Base-by-base conservation (phyloP, 495 filamentous ascomycete species). In the Lophium mytilinum region DNA sequence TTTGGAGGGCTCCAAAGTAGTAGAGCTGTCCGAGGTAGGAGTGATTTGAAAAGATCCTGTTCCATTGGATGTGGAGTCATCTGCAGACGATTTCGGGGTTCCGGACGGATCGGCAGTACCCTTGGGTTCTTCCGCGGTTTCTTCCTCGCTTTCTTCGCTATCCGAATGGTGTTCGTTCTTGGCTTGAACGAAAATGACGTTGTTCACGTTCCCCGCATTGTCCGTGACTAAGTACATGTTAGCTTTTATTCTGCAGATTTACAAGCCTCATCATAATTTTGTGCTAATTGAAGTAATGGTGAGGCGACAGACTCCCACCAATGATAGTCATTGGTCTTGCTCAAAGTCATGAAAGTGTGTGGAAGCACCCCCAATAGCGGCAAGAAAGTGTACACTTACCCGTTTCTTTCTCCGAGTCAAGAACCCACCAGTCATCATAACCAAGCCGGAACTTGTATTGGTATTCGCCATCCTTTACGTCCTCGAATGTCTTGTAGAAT, bases 391-490 rank as follows among this genome's bases (percentile, higher is more conserved):
- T 11, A 6, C 15, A 58, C 69, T 53, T 71, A 83, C 79, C 72
- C n/a, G 71, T 80, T 1, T 77, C 72, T 5, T 70, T 68, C 37
- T 66, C 66, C 21, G 85, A 79, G 52, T 87, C 77, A 46, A 84
- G 63, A 3, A 80, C 76, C 86, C 85, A 87, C 78, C 79, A 83
- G 60, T 86, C 76, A 35, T 78, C 79, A 2, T 69, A 46, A 5
- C 82, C 84, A 50, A 86, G 67, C 19, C 83, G 76, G 63, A 89
- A 87, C 66, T 87, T 87, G 72, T 87, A 89, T 60, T 85, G 79
- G 56, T 84, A 80, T 55, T 79, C 62, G 15, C 76, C 75, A 30
- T 71, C 64, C 33, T 83, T 63, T 19, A 77, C 73, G 37, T 79
- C 75, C 15, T 73, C 71, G 21, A 77, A 73, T 0, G 43, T 15